Conservation (phyloP, 371 early-diverging fungal species). For the Rhizopus delemar region DNA sequence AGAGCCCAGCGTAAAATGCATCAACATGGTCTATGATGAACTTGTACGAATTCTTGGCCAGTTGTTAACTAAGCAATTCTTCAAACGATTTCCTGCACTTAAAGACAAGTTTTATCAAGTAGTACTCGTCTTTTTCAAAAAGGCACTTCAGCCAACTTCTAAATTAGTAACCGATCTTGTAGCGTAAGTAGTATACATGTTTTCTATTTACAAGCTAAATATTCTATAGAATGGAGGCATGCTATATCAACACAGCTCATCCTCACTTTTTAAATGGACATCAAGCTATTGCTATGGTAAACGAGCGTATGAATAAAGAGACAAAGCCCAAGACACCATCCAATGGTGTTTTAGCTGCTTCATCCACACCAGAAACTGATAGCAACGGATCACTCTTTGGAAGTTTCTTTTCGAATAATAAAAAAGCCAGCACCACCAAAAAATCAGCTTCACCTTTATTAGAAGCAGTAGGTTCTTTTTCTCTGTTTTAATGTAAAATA, state of each 20-base stretch:
- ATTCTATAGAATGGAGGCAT: conserved; percentile 78
- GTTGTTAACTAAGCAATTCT: conserved; percentile 82
- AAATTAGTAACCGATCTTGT: conserved; percentile 92
- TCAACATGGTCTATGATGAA: conserved; percentile 93
- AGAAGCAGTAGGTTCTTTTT: conserved; percentile 62
- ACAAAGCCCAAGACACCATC: conserved; percentile 8
- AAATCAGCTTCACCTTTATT: conserved; percentile 42
- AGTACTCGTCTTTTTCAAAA: conserved; percentile 90
- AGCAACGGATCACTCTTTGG: conserved; percentile 87
- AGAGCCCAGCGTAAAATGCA: conserved; percentile 94
- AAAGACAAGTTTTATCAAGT: conserved; percentile 88
- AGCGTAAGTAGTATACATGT: conserved; percentile 40
- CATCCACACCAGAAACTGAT: conserved; percentile 29
- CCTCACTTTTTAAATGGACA: conserved; percentile 98
- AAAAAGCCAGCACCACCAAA: conserved; percentile 63
- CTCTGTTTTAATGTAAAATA: background rate
- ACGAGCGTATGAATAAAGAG: conserved; percentile 71
- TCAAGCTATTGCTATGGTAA: conserved; percentile 91
- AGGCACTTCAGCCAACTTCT: conserved; percentile 83
- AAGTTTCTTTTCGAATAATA: conserved; percentile 84
- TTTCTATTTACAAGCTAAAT: background rate
- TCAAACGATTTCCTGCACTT: conserved; percentile 93
- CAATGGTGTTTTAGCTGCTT: background rate
- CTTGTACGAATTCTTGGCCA: conserved; percentile 89
- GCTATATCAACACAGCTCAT: conserved; percentile 97